Conservation (phyloP, 805 yeast genomes). For the Starmerella davenportii region DNA sequence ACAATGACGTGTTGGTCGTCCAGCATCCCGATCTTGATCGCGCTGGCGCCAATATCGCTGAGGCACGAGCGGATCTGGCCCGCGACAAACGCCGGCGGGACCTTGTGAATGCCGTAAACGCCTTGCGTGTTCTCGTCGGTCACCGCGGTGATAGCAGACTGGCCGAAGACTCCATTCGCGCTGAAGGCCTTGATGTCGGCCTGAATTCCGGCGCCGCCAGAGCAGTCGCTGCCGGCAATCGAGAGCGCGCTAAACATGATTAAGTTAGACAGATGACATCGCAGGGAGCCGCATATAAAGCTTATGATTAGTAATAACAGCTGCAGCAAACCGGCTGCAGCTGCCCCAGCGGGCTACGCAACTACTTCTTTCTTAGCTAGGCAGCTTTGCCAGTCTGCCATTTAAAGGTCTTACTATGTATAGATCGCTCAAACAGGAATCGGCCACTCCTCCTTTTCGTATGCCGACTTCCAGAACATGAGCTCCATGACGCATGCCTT, state of each 20-base stretch:
- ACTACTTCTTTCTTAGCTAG: no score
- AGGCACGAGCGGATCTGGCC: slow-evolving; percentile 36
- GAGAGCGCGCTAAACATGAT: slow-evolving; percentile 8
- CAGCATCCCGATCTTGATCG: slow-evolving; percentile 66
- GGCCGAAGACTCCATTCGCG: slow-evolving; percentile 56
- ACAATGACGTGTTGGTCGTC: slow-evolving; percentile 34
- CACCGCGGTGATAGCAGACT: slow-evolving; percentile 59
- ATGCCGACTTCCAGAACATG: slow-evolving; percentile 15
- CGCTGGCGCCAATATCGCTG: slow-evolving; percentile 44
- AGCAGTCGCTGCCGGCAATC: slow-evolving; percentile 50
- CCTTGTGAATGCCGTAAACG: slow-evolving; percentile 11
- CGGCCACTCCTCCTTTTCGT: slow-evolving; percentile 12
- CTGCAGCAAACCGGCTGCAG: no score
- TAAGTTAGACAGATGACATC: neutral
- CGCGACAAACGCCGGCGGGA: slow-evolving; percentile 25
- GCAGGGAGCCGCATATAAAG: no score
- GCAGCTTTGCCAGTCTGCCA: no score
- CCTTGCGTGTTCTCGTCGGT: slow-evolving; percentile 56
- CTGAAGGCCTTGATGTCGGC: slow-evolving; percentile 71
- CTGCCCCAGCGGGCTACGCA: no score
- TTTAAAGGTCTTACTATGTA: no score
- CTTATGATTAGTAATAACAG: no score
- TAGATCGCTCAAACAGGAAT: neutral
- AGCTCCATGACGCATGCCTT: slow-evolving; percentile 10
- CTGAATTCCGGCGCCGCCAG: slow-evolving; percentile 87